These are phyloP conservation scores for Fusarium liriodendri DNA, from an alignment of 2,329 filamentous ascomycete species.

Conservation along the genomic window DNA sequence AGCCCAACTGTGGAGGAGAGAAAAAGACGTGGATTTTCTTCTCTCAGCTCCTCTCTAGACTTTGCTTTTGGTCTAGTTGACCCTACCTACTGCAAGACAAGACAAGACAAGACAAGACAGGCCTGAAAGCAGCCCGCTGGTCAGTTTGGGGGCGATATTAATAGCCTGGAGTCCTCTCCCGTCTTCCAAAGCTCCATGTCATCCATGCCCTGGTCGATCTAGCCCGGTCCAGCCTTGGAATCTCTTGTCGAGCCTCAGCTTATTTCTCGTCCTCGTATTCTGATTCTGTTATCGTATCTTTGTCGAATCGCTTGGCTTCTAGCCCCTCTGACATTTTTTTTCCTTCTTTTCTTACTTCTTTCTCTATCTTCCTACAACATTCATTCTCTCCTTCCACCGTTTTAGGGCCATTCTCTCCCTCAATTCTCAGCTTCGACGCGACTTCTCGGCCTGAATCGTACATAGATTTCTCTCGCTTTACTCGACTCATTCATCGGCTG, in stretches of 20 bases:
- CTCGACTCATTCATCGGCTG: constrained; percentile 3
- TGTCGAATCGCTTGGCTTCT: constrained; percentile 1
- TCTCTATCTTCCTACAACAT: neutral
- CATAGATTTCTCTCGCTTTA: constrained; percentile 8
- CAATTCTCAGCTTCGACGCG: neutral
- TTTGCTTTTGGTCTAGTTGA: neutral
- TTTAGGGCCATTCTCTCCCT: neutral
- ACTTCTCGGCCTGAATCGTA: neutral
- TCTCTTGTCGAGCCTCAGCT: constrained; percentile 30
- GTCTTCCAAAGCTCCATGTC: constrained; percentile 15
- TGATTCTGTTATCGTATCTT: constrained; percentile 16
- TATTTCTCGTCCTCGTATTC: constrained; percentile 37
- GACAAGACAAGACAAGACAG: neutral
- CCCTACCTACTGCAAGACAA: neutral
- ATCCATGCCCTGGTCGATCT: constrained; percentile 20
- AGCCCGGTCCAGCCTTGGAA: constrained; percentile 29
- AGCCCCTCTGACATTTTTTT: neutral
- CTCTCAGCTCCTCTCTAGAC: neutral
- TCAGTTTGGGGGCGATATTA: constrained; percentile 2
- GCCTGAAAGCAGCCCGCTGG: neutral
- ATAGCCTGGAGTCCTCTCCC: constrained; percentile 1
- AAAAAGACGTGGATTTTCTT: neutral
- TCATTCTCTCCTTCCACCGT: constrained; percentile 1
- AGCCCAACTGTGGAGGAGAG: constrained; percentile 21
- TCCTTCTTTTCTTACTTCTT: neutral